A percentile compares a stretch with the other conserved stretches of the same genome.
phyloP scores from a whole-genome alignment of 305 asterid species.

The Fraxinus paxiana region DNA sequence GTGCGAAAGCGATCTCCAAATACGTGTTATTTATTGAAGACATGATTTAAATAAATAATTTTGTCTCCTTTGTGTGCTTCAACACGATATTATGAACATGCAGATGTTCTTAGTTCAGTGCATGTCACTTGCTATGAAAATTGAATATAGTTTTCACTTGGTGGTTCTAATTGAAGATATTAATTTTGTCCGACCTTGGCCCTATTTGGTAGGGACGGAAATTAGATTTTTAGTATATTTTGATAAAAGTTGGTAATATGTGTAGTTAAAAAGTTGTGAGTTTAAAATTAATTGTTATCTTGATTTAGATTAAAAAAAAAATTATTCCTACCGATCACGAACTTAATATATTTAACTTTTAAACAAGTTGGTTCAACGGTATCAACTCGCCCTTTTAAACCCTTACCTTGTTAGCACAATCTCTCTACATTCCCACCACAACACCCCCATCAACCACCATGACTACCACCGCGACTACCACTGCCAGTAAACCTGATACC shows the following conservation, averaged over 20 bases:
- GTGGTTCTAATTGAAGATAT: no score
- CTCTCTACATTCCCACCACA: conserved; percentile 19
- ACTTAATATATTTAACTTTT: background rate
- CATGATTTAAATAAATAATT: background rate
- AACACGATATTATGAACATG: background rate
- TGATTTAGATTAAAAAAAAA: no score
- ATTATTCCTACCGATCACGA: no score
- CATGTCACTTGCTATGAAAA: background rate
- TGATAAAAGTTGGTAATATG: no score
- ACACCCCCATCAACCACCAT: conserved; percentile 4
- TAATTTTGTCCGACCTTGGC: no score
- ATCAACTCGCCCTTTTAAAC: conserved; percentile 23
- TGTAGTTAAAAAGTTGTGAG: no score
- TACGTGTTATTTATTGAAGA: background rate
- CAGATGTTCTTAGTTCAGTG: background rate
- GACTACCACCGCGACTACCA: conserved; percentile 15
- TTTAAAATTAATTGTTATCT: no score
- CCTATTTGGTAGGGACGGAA: no score
- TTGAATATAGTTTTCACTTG: no score
- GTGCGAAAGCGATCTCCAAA: conserved; percentile 24
- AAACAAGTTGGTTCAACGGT: background rate
- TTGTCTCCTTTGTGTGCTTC: background rate
- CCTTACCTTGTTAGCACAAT: conserved; percentile 1
- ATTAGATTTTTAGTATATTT: no score
- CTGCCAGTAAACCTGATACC: background rate